Evolutionary conservation across 2,329 filamentous ascomycete genomes (phyloP), one percentile per base, ranked within the genome.

Genomic region (Fusarium paranaense): DNA sequence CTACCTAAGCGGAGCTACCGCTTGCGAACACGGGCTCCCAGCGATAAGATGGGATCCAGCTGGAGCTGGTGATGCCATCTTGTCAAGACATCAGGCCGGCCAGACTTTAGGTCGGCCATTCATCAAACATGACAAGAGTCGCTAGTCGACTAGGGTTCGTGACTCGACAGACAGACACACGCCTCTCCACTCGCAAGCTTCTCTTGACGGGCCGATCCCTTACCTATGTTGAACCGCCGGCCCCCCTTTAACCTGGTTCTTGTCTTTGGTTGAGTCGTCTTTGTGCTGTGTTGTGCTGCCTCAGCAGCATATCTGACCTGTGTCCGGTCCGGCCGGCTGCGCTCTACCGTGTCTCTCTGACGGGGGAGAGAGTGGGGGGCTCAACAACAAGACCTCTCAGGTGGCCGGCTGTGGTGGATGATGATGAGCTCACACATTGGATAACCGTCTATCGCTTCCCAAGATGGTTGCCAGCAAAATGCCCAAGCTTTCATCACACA

Each of bases 201-300:
- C 61, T 70, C 58, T n/a, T 64, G 42, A 78, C 76, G 75, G 76
- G 75, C 76, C 76, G 74, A 78, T 78, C 70, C 76, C 66, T 37
- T 57, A 67, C 47, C 40, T 52, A 52, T 52, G 47, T 52, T 52
- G 47, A 67, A 57, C 62, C 27, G 62, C 50, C 66, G 47, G 27
- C 52, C 50, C 72, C 60, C 59, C 50, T 60, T 54, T 30, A 16
- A 62, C 33, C 32, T 64, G 14, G 59, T 56, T 56, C 30, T 22
- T 52, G 54, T 50, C 7, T 40, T 47, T 52, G 47, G 27, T 52
- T 52, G 47, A 52, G 45, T 16, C 25, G 25, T 50, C 47, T 16
- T 52, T 52, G 25, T 52, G 45, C 45, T 30, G 40, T 25, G 42
- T 47, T 47, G 42, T 47, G 42, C 47, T 30, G 18, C 54, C 40